Evolutionary conservation across 805 yeast genomes (phyloP).

Genomic region (Kodamaea hsintzibuensis): DNA sequence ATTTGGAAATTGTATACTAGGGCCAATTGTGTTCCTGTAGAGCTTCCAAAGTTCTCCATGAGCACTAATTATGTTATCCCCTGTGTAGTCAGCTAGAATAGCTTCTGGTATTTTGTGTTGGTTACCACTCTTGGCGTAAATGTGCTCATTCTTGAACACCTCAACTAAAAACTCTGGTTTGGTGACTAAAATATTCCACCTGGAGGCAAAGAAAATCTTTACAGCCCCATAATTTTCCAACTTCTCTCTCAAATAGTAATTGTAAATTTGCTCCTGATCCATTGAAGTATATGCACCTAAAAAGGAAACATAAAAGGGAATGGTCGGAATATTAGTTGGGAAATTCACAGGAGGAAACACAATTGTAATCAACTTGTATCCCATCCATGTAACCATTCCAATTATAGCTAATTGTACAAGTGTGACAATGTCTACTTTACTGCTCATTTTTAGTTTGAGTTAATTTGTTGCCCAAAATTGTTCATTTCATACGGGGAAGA

Average conservation of each 20-base stretch:
- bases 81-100: slow-evolving; percentile 55
- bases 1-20: slow-evolving; percentile 53
- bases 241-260: slow-evolving; percentile 42
- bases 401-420: neutral
- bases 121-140: slow-evolving; percentile 60
- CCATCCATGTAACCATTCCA: neutral
- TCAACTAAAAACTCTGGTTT: slow-evolving; percentile 48
- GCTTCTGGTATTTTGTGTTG: slow-evolving; percentile 58
- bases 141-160: slow-evolving; percentile 48
- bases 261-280: slow-evolving; percentile 52
- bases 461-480: neutral
- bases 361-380: slow-evolving; percentile 11
- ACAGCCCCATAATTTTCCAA: slow-evolving; percentile 58
- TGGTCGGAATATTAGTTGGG: slow-evolving; percentile 56
- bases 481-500: neutral
- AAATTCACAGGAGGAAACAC: slow-evolving; percentile 51
- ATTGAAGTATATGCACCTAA: slow-evolving; percentile 42
- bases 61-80: slow-evolving; percentile 61
- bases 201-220: slow-evolving; percentile 57
- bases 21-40: slow-evolving; percentile 47
- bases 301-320: slow-evolving; percentile 61
- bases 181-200: slow-evolving; percentile 59
- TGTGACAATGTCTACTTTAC: neutral
- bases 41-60: slow-evolving; percentile 53
- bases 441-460: neutral